Percentiles rank a stretch among this genome's conserved stretches.
These are phyloP conservation scores for Aspergillus oerlinghausenensis DNA, from an alignment of 2,329 filamentous ascomycete genomes.

Conservation along the genomic window DNA sequence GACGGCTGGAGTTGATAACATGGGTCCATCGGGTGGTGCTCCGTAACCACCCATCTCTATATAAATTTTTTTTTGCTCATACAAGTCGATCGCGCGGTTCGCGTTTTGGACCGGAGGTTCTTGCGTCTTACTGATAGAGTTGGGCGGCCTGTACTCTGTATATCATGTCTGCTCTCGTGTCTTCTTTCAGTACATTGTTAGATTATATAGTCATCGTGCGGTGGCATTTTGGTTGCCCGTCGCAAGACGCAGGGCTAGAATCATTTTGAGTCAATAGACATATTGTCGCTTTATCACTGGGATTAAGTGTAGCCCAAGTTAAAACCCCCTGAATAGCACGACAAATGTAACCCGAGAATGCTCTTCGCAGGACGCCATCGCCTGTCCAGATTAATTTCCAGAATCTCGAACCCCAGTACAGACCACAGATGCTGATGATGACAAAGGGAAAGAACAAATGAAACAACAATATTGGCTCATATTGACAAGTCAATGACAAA, in stretches of 20 bases:
- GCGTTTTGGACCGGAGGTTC: not conserved
- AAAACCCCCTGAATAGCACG: not conserved
- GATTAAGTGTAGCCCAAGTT: not conserved
- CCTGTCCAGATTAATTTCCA: not conserved
- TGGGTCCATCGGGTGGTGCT: conserved; percentile 29
- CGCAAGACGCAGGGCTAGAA: not conserved
- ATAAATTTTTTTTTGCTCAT: not conserved
- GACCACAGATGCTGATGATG: no score
- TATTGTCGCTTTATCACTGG: not conserved
- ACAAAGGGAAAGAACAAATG: not conserved
- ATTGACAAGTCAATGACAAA: not conserved
- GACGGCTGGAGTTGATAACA: conserved; percentile 31
- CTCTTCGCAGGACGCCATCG: not conserved
- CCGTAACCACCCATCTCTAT: not conserved
- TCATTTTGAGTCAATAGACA: not conserved
- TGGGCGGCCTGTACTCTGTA: not conserved
- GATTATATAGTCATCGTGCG: not conserved
- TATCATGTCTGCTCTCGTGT: not conserved
- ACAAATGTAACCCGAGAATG: not conserved
- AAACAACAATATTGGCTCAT: not conserved
- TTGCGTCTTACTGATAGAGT: not conserved
- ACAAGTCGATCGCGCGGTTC: not conserved
- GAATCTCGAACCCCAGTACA: not conserved
- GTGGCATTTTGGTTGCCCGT: not conserved
- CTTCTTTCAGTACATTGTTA: not conserved